Conservation (phyloP, 139 green algal genomes). For the Volvox reticuliferus region DNA sequence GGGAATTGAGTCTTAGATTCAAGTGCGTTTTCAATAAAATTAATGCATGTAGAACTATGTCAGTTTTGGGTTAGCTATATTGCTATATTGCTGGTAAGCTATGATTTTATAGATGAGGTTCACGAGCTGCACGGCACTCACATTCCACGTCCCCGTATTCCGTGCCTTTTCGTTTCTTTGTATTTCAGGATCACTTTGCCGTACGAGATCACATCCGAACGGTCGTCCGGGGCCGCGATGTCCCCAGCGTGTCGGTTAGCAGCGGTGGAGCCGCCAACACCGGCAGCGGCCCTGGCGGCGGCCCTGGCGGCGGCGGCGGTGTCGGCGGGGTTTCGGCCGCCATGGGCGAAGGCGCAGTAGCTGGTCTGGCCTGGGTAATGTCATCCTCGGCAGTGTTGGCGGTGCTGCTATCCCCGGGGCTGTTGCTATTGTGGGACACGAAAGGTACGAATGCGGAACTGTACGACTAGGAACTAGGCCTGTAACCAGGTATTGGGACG, state of each 20-base stretch:
- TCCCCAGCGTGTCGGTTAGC: neutral
- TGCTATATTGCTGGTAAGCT: too few species aligned
- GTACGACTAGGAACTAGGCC: too few species aligned
- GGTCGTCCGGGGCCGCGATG: neutral
- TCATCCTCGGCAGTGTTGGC: constrained; percentile 66
- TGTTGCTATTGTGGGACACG: constrained; percentile 86
- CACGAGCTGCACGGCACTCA: neutral
- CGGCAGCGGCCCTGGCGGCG: neutral
- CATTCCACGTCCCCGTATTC: neutral
- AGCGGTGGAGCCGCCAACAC: neutral
- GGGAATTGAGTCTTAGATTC: too few species aligned
- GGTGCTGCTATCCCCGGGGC: constrained; percentile 72
- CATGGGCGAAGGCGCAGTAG: constrained; percentile 46
- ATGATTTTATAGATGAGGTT: neutral
- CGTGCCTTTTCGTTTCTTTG: neutral
- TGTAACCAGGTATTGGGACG: too few species aligned
- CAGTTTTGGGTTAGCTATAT: too few species aligned
- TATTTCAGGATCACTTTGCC: constrained; percentile 30
- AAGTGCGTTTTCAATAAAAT: too few species aligned
- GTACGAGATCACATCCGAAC: neutral
- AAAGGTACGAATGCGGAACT: constrained; percentile 42
- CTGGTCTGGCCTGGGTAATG: constrained; percentile 79
- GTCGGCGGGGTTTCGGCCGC: neutral
- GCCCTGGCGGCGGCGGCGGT: neutral
- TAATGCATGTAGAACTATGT: too few species aligned